Conservation (phyloP, 306 rosid species). For the Arachis hypogaea region DNA sequence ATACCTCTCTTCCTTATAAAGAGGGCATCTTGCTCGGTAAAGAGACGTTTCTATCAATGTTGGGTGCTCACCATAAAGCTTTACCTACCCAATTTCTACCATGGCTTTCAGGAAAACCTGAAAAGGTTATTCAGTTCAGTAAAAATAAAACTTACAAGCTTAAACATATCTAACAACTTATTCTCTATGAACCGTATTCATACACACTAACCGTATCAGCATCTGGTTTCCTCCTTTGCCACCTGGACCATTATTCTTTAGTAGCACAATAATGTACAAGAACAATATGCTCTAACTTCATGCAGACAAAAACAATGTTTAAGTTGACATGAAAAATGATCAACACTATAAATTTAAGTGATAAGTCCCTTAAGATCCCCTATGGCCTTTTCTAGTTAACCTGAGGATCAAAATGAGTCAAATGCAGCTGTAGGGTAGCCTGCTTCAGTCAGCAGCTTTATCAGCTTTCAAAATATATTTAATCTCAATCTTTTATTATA, state of each 20-base stretch:
- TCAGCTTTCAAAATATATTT: neutral
- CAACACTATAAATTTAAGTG: neutral
- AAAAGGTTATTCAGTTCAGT: constrained; percentile 23
- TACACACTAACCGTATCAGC: constrained; percentile 80
- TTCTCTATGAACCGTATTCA: constrained; percentile 11
- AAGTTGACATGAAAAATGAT: neutral
- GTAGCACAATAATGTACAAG: too few relatives aligned
- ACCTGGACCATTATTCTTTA: constrained; percentile 91
- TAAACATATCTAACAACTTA: constrained; percentile 6
- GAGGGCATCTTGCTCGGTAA: constrained; percentile 90
- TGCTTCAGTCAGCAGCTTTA: too few relatives aligned
- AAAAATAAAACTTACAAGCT: constrained; percentile 21
- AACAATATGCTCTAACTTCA: constrained; percentile 37
- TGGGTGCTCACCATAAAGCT: constrained; percentile 84
- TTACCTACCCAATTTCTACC: constrained; percentile 92
- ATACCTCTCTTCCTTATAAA: constrained; percentile 96
- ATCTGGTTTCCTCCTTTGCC: constrained; percentile 97
- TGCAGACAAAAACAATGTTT: constrained; percentile 38
- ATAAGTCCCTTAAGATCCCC: neutral
- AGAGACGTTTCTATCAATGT: constrained; percentile 89
- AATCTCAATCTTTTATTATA: too few relatives aligned
- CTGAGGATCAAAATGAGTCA: neutral
- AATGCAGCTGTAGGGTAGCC: neutral
- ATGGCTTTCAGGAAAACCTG: constrained; percentile 98
- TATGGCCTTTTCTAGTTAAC: neutral